Percentiles rank a stretch among this genome's conserved stretches.
Conservation (phyloP, 805 yeast genomes). For the Kazachstania psychrophila region DNA sequence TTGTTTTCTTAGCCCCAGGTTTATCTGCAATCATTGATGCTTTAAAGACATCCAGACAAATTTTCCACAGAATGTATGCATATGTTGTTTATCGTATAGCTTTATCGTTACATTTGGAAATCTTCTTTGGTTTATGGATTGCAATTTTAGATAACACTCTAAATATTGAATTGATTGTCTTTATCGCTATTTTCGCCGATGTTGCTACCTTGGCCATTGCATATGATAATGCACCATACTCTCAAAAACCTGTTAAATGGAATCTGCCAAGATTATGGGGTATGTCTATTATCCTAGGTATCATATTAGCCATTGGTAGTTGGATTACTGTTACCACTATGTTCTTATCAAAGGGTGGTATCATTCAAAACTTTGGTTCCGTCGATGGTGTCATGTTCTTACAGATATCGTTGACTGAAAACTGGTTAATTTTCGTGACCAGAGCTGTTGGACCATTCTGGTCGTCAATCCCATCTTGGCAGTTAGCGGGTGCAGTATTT, state of each 20-base stretch:
- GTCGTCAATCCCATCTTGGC: conserved; percentile 95
- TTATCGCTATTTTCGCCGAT: conserved; percentile 95
- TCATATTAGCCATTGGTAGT: conserved; percentile 78
- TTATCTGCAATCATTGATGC: conserved; percentile 91
- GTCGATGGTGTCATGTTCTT: conserved; percentile 87
- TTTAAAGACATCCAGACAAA: conserved; percentile 88
- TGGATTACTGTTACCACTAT: conserved; percentile 93
- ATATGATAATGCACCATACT: conserved; percentile 93
- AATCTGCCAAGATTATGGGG: conserved; percentile 96
- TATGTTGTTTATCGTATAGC: conserved; percentile 98
- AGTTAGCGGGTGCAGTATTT: conserved; percentile 87
- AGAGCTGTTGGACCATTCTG: conserved; percentile 98
- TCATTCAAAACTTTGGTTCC: conserved; percentile 91
- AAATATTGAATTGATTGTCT: conserved; percentile 84
- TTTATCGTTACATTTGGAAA: conserved; percentile 85
- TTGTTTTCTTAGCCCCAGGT: conserved; percentile 93
- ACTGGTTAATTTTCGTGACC: conserved; percentile 94
- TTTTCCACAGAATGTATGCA: conserved; percentile 98
- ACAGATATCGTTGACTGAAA: conserved; percentile 90
- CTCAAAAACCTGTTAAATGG: conserved; percentile 91
- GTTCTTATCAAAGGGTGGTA: conserved; percentile 87
- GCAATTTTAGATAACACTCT: conserved; percentile 81
- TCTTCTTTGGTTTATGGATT: conserved; percentile 93
- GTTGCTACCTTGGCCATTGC: conserved; percentile 96
- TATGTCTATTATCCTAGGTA: conserved; percentile 82